Conservation (phyloP, 768 basidiomycete species). For the Tephrocybe sp. region DNA sequence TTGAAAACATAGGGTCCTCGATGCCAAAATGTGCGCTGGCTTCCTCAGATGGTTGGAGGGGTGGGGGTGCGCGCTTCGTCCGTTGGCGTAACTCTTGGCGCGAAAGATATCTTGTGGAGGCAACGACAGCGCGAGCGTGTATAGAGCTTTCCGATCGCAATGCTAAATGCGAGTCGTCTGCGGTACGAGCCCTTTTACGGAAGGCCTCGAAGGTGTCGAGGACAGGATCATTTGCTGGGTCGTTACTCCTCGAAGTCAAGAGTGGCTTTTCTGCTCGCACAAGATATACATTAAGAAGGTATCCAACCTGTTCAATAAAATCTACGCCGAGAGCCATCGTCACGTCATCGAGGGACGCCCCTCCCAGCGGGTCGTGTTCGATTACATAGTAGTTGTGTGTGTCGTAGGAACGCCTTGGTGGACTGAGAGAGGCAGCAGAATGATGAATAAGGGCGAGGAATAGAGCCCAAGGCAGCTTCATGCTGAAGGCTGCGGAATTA, state of each 20-base stretch:
- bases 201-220: constrained; percentile 46
- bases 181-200: constrained; percentile 29
- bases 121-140: constrained; percentile 41
- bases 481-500: constrained; percentile 13
- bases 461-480: constrained; percentile 29
- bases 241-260: constrained; percentile 30
- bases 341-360: constrained; percentile 55
- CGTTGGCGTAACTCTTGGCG: constrained; percentile 66
- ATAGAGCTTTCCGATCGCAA: constrained; percentile 37
- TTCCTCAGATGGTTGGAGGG: constrained; percentile 31
- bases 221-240: constrained; percentile 37
- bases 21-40: constrained; percentile 35
- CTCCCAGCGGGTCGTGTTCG: constrained; percentile 47
- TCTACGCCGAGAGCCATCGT: constrained; percentile 80
- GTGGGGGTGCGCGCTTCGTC: constrained; percentile 75
- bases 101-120: constrained; percentile 58
- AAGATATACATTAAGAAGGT: constrained; percentile 80
- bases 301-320: constrained; percentile 85
- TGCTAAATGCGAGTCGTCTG: constrained; percentile 9
- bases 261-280: constrained; percentile 54
- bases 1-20: constrained; percentile 74
- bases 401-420: constrained; percentile 50
- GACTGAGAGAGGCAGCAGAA: constrained; percentile 29
- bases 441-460: constrained; percentile 28
- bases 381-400: constrained; percentile 83